A percentile compares a stretch with the other conserved stretches of the same genome.
phyloP scores from a whole-genome alignment of 2,329 filamentous ascomycete species.

The Neofusicoccum kwambonambiense region DNA sequence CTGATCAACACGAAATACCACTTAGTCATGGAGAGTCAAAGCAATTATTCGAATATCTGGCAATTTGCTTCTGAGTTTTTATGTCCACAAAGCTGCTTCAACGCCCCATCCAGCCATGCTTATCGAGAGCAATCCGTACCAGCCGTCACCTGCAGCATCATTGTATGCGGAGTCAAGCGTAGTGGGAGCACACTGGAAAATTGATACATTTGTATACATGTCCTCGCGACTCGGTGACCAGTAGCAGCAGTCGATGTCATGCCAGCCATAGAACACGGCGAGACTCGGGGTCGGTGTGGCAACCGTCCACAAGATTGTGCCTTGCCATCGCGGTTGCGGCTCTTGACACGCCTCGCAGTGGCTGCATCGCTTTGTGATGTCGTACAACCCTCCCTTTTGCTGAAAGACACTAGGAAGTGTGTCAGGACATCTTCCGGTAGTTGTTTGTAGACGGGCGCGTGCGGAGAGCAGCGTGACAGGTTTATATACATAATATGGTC shows the following conservation, averaged over 20 bases:
- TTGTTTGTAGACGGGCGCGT: neutral
- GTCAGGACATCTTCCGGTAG: slow-evolving; percentile 11
- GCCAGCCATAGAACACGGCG: neutral
- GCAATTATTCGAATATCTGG: too few relatives aligned
- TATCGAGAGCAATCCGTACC: too few relatives aligned
- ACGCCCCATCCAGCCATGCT: too few relatives aligned
- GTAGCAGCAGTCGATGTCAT: neutral
- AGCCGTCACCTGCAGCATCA: too few relatives aligned
- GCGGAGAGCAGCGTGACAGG: neutral
- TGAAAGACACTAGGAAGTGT: neutral
- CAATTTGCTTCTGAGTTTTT: too few relatives aligned
- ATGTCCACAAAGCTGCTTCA: too few relatives aligned
- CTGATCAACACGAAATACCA: too few relatives aligned
- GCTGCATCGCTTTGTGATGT: slow-evolving; percentile 5
- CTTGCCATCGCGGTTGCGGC: neutral
- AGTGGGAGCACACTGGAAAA: too few relatives aligned
- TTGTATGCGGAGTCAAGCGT: too few relatives aligned
- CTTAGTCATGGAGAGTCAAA: too few relatives aligned
- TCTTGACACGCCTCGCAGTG: slow-evolving; percentile 5
- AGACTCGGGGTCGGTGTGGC: slow-evolving; percentile 1
- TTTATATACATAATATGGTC: neutral
- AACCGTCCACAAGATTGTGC: slow-evolving; percentile 1
- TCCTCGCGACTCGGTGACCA: neutral
- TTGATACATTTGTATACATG: neutral
- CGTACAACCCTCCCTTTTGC: slow-evolving; percentile 11